These are phyloP conservation scores for Trichoderma aggressivum DNA, from an alignment of 2,329 filamentous ascomycete genomes.

Conservation along the genomic window DNA sequence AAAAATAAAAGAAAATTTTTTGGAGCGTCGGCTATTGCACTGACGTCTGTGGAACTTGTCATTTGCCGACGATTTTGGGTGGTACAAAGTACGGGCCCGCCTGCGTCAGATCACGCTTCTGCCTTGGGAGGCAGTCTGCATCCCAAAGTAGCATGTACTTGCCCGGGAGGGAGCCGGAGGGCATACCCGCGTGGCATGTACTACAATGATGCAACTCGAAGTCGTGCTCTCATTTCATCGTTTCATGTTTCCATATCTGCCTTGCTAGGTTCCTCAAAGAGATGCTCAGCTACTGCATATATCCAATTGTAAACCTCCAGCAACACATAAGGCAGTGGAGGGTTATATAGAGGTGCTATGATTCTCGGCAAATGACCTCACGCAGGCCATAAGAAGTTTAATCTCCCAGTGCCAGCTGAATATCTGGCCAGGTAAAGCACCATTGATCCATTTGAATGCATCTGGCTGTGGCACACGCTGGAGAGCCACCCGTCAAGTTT, in stretches of 20 bases:
- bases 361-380: background rate
- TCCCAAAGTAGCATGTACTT: background rate
- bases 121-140: background rate
- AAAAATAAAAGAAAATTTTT: background rate
- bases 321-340: background rate
- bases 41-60: background rate
- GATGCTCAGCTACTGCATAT: background rate
- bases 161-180: background rate
- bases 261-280: background rate
- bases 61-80: background rate
- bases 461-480: background rate
- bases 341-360: background rate
- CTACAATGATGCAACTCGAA: background rate
- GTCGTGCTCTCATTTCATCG: background rate
- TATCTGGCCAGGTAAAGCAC: background rate
- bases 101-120: background rate
- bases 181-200: background rate
- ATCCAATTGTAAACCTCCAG: background rate
- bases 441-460: background rate
- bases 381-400: background rate
- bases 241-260: background rate
- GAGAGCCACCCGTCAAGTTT: background rate
- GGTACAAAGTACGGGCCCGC: background rate
- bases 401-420: background rate
- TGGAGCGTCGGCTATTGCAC: conserved; percentile 13